Conservation (phyloP, 1,139 yeast genomes). For the Dujonia santamariae region DNA sequence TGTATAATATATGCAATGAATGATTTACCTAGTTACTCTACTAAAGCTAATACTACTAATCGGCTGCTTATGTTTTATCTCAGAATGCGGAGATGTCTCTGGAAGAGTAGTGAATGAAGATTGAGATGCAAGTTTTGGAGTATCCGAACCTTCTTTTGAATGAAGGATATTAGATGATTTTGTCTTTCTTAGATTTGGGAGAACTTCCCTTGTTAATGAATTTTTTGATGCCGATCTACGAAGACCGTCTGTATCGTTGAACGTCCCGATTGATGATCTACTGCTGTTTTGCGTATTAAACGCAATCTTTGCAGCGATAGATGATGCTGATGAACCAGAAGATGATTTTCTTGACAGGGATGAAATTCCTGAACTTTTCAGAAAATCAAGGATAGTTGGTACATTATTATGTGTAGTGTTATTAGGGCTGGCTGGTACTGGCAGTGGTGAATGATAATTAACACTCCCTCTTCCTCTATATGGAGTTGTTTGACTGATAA, state of each 20-base stretch:
- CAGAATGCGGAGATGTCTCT: slow-evolving; percentile 2
- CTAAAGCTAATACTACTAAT: slow-evolving; percentile 28
- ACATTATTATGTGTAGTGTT: not conserved
- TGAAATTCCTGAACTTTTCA: not conserved
- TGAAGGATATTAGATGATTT: slow-evolving; percentile 7
- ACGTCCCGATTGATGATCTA: slow-evolving; percentile 12
- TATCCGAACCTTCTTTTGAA: not conserved
- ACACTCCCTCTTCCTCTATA: not conserved
- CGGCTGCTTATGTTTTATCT: slow-evolving; percentile 1
- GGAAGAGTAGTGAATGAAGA: slow-evolving; percentile 5
- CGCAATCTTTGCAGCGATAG: slow-evolving; percentile 32
- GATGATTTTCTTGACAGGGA: slow-evolving; percentile 15
- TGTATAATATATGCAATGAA: too few species aligned
- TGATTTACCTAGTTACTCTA: slow-evolving; percentile 22
- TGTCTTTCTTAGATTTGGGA: slow-evolving; percentile 8
- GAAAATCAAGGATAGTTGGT: slow-evolving; percentile 3
- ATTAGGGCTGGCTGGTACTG: slow-evolving; percentile 1
- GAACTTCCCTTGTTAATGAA: slow-evolving; percentile 2
- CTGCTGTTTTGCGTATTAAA: slow-evolving; percentile 18
- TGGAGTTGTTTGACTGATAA: slow-evolving; percentile 1
- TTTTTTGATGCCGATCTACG: not conserved
- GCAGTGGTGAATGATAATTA: not conserved
- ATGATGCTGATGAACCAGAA: slow-evolving; percentile 21
- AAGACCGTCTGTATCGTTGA: slow-evolving; percentile 6
- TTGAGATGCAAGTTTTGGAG: slow-evolving; percentile 3